Conservation (phyloP, 352 stramenopile species). For the Thalassiosira hispida region DNA sequence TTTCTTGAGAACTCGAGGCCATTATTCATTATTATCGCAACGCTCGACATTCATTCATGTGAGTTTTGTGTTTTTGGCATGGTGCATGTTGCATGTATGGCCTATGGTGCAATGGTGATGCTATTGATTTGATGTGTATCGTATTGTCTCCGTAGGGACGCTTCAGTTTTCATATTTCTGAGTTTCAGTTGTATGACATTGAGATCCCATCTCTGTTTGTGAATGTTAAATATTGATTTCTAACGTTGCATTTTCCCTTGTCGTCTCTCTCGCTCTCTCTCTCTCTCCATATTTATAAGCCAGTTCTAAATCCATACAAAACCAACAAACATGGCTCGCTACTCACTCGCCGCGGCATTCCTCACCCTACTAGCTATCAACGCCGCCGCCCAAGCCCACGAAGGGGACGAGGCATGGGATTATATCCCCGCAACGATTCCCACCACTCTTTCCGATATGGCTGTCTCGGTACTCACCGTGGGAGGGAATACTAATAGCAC, state of each 20-base stretch:
- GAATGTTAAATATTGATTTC: too few relatives aligned
- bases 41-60: too few relatives aligned
- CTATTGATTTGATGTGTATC: too few relatives aligned
- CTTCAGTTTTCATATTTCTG: too few relatives aligned
- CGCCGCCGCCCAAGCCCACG: background rate
- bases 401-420: constrained; percentile 2
- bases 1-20: constrained; percentile 22
- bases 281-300: background rate
- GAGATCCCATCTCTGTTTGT: too few relatives aligned
- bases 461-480: constrained; percentile 5
- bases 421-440: constrained; percentile 20
- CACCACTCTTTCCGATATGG: constrained; percentile 18
- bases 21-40: too few relatives aligned
- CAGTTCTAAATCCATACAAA: background rate
- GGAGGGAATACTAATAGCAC: background rate
- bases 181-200: too few relatives aligned
- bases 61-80: background rate
- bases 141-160: too few relatives aligned
- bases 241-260: background rate
- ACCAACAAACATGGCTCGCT: constrained; percentile 19
- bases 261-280: background rate
- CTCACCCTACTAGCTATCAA: constrained; percentile 1
- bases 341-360: constrained; percentile 2
- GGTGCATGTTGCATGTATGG: background rate
- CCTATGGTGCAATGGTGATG: too few relatives aligned